A percentile compares a stretch with the other conserved stretches of the same genome.
Evolutionary conservation across 768 basidiomycete genomes (phyloP).

Genomic region (Favolaschia claudopus): DNA sequence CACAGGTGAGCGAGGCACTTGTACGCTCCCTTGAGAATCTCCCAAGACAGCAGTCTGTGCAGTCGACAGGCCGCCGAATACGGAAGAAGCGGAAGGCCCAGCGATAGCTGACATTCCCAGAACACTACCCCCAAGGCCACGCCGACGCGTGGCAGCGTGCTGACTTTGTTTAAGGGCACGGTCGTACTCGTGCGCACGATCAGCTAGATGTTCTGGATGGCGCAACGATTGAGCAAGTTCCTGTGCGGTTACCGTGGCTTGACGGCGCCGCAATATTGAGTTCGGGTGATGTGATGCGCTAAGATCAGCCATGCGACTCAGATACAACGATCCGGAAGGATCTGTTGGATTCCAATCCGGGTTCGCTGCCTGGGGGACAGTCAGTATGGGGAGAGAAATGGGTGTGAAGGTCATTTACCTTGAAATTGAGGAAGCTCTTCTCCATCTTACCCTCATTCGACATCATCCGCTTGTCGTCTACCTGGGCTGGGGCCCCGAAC

Average conservation of each 20-base stretch:
- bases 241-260: conserved; percentile 11
- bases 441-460: conserved; percentile 99
- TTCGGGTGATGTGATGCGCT: conserved; percentile 54
- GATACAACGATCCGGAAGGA: conserved; percentile 89
- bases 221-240: conserved; percentile 35
- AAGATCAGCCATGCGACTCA: conserved; percentile 82
- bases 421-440: conserved; percentile 95
- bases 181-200: conserved; percentile 78
- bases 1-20: conserved; percentile 18
- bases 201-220: conserved; percentile 47
- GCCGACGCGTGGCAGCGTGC: conserved; percentile 56
- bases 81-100: conserved; percentile 48
- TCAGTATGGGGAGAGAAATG: background rate
- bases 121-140: conserved; percentile 54
- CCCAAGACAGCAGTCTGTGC: conserved; percentile 79
- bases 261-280: conserved; percentile 42
- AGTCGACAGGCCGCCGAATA: conserved; percentile 59
- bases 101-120: conserved; percentile 57
- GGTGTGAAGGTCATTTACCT: conserved; percentile 48
- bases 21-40: conserved; percentile 72
- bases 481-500: conserved; percentile 86
- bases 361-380: conserved; percentile 72
- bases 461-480: conserved; percentile 75
- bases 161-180: conserved; percentile 77
- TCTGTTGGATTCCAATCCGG: conserved; percentile 96